Conservation (phyloP, 306 rosid species). For the Glycine soja region DNA sequence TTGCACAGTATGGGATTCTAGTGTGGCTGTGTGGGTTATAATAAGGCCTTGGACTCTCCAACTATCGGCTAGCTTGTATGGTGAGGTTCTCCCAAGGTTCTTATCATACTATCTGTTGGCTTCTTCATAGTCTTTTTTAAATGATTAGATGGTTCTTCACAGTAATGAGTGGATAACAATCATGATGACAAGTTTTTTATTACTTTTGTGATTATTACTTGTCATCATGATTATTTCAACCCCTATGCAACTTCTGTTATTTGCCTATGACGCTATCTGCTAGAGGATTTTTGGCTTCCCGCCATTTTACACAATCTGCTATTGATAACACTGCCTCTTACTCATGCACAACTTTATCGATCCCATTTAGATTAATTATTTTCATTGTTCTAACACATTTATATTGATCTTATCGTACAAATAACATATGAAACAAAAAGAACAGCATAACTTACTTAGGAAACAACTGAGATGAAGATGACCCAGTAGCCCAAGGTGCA, state of each 20-base stretch:
- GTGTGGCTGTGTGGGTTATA: not conserved
- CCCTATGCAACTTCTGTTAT: too few relatives aligned
- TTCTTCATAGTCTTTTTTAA: not conserved
- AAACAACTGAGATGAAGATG: constrained; percentile 65
- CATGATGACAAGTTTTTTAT: not conserved
- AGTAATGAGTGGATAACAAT: not conserved
- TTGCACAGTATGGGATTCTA: not conserved
- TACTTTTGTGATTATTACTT: too few relatives aligned
- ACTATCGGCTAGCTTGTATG: not conserved
- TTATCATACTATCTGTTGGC: not conserved
- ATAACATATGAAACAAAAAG: not conserved
- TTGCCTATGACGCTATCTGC: too few relatives aligned
- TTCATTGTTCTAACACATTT: not conserved
- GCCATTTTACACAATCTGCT: too few relatives aligned
- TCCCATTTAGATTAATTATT: not conserved
- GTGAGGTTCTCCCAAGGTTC: not conserved
- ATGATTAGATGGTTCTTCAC: not conserved
- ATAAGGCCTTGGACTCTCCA: too few relatives aligned
- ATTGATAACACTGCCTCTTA: too few relatives aligned
- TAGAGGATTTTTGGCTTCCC: too few relatives aligned
- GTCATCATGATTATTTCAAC: too few relatives aligned
- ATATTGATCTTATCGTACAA: not conserved
- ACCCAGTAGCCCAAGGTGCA: constrained; percentile 88
- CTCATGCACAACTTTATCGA: not conserved
- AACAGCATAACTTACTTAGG: constrained; percentile 66